Conservation (phyloP, 176 grass and related monocot genomes). For the Elaeis guineensis region DNA sequence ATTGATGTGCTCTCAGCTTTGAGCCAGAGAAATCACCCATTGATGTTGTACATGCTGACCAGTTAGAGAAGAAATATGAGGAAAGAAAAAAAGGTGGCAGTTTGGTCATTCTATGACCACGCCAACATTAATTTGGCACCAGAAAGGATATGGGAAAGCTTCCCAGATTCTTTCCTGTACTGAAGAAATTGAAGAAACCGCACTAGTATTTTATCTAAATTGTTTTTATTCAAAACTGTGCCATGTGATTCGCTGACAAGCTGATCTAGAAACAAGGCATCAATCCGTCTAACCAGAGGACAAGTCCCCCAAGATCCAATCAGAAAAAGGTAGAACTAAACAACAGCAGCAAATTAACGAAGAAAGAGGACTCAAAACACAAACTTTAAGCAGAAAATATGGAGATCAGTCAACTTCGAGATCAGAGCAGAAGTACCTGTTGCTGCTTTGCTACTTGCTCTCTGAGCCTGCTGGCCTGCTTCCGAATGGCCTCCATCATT, state of each 20-base stretch:
- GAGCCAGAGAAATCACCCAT: no score
- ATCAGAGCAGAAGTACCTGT: constrained; percentile 35
- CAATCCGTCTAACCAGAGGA: neutral
- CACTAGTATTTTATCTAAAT: no score
- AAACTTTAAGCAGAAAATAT: neutral
- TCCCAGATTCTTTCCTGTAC: no score
- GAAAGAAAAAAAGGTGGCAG: no score
- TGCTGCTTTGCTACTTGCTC: constrained; percentile 95
- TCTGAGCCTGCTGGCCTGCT: constrained; percentile 73
- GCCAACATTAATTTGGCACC: no score
- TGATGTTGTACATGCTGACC: no score
- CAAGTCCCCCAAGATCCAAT: neutral
- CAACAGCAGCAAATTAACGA: neutral
- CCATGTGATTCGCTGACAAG: no score
- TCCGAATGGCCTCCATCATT: constrained; percentile 79
- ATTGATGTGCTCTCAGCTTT: neutral
- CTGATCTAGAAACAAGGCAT: neutral
- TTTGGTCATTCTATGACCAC: no score
- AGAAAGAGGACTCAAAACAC: neutral
- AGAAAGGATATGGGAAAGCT: no score
- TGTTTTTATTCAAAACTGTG: no score
- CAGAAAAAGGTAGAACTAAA: neutral
- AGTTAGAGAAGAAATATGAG: no score
- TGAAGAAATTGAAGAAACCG: neutral
- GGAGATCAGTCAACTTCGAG: neutral